Evolutionary conservation across 805 yeast genomes (phyloP), one percentile per base, ranked within the genome.

Genomic region (Candida germanica): DNA sequence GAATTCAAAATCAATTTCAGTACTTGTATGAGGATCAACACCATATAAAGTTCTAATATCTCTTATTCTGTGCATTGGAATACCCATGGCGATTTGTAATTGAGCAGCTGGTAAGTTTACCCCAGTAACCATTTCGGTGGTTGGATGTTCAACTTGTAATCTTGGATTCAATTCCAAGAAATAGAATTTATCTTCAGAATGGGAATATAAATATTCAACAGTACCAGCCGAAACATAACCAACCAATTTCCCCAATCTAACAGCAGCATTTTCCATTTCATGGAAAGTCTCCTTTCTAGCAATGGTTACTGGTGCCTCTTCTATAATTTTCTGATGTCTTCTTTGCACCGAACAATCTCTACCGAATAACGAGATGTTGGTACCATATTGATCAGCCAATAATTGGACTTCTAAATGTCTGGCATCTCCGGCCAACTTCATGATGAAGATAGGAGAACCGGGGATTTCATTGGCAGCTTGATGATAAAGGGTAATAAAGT

Each of bases 181-280:
- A 74, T 89, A 93, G 61, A 91, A 93, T 60, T 89, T 87, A 64
- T 91, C 89, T 43, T 93, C 97, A 39, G 85, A 78, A 60, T 88
- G 93, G 18, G 96, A 87, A 61, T 93, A 93, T 51, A 93, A 74
- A 67, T 93, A 93, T 67, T 93, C 99, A 38, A 93, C 98, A 30
- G 99, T 93, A 77, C 99, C 99, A 18, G 99, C 98, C 44, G 96
- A 87, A 22, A 93, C 99, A 56, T 93, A 93, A 48, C 99, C 99
- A 36, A 93, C 99, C 48, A 93, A 76, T 62, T 81, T 79, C 64
- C 99, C 99, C 50, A 93, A 77, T 70, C 98, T 80, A 20, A 93
- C 96, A 15, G 99, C 99, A 36, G 98, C 97, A 48, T 79, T 77
- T 66, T 93, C 99, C 99, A 93, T 93, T 46, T 79, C 73, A 40